phyloP scores from a whole-genome alignment of 2,329 filamentous ascomycete genomes.

The Xylaria polymorpha region DNA sequence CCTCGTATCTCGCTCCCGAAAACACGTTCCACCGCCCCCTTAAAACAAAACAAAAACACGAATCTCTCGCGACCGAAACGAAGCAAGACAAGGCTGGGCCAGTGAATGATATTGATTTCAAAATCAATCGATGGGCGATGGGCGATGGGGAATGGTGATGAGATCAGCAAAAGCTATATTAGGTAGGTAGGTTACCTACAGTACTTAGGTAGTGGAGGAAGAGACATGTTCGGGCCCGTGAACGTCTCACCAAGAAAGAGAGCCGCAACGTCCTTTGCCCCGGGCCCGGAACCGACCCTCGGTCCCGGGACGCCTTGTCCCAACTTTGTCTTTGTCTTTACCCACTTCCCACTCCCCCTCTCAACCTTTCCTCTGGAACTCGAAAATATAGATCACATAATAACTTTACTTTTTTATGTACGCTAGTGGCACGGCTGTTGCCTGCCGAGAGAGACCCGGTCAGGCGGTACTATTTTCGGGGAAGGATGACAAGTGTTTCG shows the following conservation, averaged over 20 bases:
- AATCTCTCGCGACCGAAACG: not conserved
- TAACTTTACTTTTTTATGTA: slow-evolving; percentile 6
- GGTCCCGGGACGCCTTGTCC: slow-evolving; percentile 28
- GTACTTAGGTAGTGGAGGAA: not conserved
- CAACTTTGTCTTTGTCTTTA: slow-evolving; percentile 1
- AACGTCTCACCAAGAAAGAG: not conserved
- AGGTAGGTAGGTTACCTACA: too few relatives aligned
- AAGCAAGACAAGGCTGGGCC: not conserved
- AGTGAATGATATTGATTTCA: not conserved
- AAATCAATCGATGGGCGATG: not conserved
- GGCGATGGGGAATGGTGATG: not conserved
- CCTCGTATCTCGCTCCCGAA: slow-evolving; percentile 5
- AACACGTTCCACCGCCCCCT: slow-evolving; percentile 4
- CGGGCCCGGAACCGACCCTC: slow-evolving; percentile 31
- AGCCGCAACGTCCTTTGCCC: slow-evolving; percentile 1
- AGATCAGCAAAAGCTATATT: slow-evolving; percentile 12
- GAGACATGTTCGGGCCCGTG: slow-evolving; percentile 3
- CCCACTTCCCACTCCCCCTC: not conserved
- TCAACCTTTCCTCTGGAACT: not conserved
- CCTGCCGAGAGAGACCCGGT: slow-evolving; percentile 12
- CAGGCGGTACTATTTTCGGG: slow-evolving; percentile 25
- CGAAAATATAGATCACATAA: not conserved
- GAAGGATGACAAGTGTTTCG: slow-evolving; percentile 12
- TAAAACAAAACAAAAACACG: not conserved
- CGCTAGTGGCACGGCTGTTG: slow-evolving; percentile 5